Base-by-base conservation (phyloP, 1,139 yeast species). In the Sporopachydermia cereana region DNA sequence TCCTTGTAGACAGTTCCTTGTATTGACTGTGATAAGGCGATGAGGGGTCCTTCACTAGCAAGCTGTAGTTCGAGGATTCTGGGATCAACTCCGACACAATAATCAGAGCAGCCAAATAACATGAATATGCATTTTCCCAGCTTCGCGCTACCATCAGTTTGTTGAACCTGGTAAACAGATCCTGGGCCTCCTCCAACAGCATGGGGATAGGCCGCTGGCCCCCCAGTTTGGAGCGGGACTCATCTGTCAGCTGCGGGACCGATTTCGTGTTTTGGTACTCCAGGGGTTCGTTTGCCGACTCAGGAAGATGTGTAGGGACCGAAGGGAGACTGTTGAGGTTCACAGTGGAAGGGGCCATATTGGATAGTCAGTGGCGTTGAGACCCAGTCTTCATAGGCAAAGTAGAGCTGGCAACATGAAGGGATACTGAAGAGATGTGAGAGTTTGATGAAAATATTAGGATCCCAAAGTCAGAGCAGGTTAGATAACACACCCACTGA, bases 91-190 rank as follows among this genome's bases (percentile, higher is more conserved):
- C 42, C n/a, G 21, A 42, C 9, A 42, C 41, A 16, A 42, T 41
- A 17, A 41, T 23, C 20, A 42, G 36, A 42, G 44, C 36, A 34
- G 41, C 16, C 20, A 42, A n/a, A 17, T 42, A 42, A 18, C 23
- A 20, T 29, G 41, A 34, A 42, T 42, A 24, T n/a, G 44, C 44
- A n/a, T 31, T 42, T 20, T 42, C 44, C n/a, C 14, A 42, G n/a
- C n/a, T 34, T n/a, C n/a, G 18, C 12, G n/a, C 5, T 12, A 7
- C 20, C 39, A 34, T 34, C 22, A 34, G 39, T 9, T n/a, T 34
- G 22, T 34, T 34, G 39, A 34, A 34, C 22, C n/a, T 12, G 9
- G 5, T 21, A 42, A 22, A n/a, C 3, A 29, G 22, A 14, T 4
- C 44, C 24, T 29, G 39, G n/a, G 16, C 42, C 14, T 16, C 3